Evolutionary conservation across 176 grass and related monocot species (phyloP).

Genomic region (Pontederia crassipes): DNA sequence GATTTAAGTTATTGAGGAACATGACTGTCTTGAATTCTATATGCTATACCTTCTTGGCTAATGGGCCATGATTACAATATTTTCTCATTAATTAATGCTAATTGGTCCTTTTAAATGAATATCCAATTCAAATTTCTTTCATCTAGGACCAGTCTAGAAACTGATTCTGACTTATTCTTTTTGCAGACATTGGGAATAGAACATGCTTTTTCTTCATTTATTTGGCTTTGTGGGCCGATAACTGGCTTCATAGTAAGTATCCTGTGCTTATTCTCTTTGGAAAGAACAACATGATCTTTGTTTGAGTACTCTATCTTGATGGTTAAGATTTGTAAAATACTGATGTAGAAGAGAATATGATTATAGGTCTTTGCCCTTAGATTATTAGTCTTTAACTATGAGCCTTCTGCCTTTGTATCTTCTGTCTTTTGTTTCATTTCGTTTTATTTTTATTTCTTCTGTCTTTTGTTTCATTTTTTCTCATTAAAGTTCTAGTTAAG

Average conservation of each 20-base stretch:
- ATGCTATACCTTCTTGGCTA: too few species aligned
- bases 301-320: not conserved
- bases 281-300: not conserved
- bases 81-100: not conserved
- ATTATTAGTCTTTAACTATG: too few species aligned
- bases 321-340: not conserved
- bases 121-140: not conserved
- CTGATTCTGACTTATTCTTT: constrained; percentile 8
- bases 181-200: constrained; percentile 97
- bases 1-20: too few species aligned
- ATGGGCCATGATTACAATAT: too few species aligned
- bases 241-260: constrained; percentile 92
- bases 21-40: too few species aligned
- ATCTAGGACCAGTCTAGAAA: not conserved
- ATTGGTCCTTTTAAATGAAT: not conserved
- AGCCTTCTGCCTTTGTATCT: too few species aligned
- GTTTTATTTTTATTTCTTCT: too few species aligned
- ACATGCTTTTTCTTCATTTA: constrained; percentile 90
- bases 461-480: too few species aligned
- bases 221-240: constrained; percentile 95
- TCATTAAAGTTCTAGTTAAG: too few species aligned
- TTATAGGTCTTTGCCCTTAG: not conserved
- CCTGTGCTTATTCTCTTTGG: not conserved
- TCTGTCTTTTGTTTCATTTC: too few species aligned
- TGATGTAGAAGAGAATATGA: not conserved